A percentile compares a stretch with the other conserved stretches of the same genome.
phyloP scores from a whole-genome alignment of 495 filamentous ascomycete species.

The Neurospora tetrasperma region DNA sequence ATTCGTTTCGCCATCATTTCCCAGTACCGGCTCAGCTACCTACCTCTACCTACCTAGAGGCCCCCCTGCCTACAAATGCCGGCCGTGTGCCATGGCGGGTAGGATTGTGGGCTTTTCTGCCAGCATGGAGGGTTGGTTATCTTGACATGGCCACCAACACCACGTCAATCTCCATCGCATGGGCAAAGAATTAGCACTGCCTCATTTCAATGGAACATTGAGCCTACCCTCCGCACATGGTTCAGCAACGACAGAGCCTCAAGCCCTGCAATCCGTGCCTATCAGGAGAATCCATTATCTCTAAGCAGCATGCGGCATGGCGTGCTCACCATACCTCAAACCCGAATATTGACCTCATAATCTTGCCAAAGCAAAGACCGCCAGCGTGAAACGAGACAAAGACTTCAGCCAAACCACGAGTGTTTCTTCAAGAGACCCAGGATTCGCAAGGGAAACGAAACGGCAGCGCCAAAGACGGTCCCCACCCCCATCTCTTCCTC shows the following conservation, averaged over 20 bases:
- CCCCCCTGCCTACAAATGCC: neutral
- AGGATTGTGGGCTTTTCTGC: neutral
- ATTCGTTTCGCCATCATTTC: neutral
- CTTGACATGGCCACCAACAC: neutral
- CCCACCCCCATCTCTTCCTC: neutral
- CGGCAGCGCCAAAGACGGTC: neutral
- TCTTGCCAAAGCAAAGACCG: neutral
- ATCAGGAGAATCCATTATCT: neutral
- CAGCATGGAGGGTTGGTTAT: neutral
- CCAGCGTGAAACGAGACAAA: neutral
- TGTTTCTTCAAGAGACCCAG: neutral
- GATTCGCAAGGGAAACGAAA: neutral
- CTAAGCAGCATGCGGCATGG: neutral
- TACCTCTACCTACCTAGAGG: neutral
- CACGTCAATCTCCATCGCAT: neutral
- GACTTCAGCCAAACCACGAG: neutral
- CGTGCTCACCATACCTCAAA: neutral
- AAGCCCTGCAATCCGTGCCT: neutral
- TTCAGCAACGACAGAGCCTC: neutral
- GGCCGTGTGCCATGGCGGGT: neutral
- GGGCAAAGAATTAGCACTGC: neutral
- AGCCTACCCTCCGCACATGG: neutral
- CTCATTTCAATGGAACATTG: neutral
- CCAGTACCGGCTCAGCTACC: neutral
- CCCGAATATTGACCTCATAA: neutral